phyloP scores from a whole-genome alignment of 2,329 filamentous ascomycete species.

The Arthrobotrys musiformis region DNA sequence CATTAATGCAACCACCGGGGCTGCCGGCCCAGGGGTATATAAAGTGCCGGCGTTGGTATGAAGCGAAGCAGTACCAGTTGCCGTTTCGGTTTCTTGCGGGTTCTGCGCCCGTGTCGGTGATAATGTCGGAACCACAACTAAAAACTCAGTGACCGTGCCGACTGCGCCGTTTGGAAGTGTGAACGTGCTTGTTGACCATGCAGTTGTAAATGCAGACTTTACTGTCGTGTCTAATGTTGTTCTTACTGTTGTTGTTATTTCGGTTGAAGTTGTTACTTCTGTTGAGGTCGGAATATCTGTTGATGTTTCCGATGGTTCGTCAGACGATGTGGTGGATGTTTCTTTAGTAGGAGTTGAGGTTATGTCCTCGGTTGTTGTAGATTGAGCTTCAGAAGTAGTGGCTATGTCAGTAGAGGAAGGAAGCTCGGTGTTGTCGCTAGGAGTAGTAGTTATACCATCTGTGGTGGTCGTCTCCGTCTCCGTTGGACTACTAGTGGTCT shows the following conservation, averaged over 20 bases:
- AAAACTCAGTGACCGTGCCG: constrained; percentile 35
- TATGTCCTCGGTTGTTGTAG: not conserved
- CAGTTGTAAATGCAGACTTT: constrained; percentile 36
- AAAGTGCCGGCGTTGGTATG: constrained; percentile 36
- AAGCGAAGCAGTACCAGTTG: constrained; percentile 35
- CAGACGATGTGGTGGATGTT: not conserved
- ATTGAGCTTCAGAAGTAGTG: constrained; percentile 11
- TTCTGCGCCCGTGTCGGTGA: constrained; percentile 2
- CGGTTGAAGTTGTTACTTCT: not conserved
- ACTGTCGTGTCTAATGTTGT: constrained; percentile 34
- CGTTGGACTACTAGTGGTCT: not conserved
- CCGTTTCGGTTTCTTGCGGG: constrained; percentile 23
- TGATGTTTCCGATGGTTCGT: not conserved
- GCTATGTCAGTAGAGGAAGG: constrained; percentile 23
- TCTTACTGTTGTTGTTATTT: constrained; percentile 19
- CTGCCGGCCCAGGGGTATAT: constrained; percentile 7
- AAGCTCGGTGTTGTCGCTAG: constrained; percentile 14
- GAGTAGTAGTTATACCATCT: constrained; percentile 37
- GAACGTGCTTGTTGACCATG: constrained; percentile 41
- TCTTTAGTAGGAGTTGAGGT: constrained; percentile 1
- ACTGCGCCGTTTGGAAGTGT: constrained; percentile 38
- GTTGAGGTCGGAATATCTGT: not conserved
- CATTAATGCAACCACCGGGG: constrained; percentile 32
- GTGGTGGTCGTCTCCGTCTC: constrained; percentile 7
- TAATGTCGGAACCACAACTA: constrained; percentile 45